Evolutionary conservation across 140 eudicot species (phyloP).

Genomic region (Flaveria floridana): DNA sequence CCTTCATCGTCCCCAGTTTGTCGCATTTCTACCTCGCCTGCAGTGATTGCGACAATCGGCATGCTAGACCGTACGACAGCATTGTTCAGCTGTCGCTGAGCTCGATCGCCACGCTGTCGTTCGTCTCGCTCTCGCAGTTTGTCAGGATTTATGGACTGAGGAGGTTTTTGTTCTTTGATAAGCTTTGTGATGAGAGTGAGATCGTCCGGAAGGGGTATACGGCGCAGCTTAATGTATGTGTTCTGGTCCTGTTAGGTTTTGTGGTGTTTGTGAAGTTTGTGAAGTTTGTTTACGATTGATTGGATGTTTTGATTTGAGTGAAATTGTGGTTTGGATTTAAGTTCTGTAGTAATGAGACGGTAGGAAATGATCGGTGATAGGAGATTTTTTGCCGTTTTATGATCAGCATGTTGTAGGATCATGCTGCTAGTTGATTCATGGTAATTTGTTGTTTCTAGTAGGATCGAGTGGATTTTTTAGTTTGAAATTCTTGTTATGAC

Average conservation of each 20-base stretch:
- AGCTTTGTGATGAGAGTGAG: constrained; percentile 81
- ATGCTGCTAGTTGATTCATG: background rate
- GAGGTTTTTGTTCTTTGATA: constrained; percentile 78
- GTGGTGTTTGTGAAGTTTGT: background rate
- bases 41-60: constrained; percentile 61
- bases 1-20: constrained; percentile 57
- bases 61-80: constrained; percentile 64
- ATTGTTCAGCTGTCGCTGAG: constrained; percentile 75
- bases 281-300: background rate
- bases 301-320: background rate
- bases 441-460: background rate
- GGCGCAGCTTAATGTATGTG: constrained; percentile 64
- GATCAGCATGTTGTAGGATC: constrained; percentile 18
- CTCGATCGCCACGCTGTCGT: constrained; percentile 67
- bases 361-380: constrained; percentile 5
- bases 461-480: background rate
- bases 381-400: constrained; percentile 3
- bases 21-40: constrained; percentile 84
- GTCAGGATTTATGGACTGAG: constrained; percentile 63
- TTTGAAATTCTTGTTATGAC: background rate
- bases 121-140: constrained; percentile 58
- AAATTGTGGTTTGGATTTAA: background rate
- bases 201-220: constrained; percentile 70
- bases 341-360: background rate
- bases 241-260: constrained; percentile 5